Conservation (phyloP, 1,284 basidiomycete genomes). For the Cystobasidium pallidum region DNA sequence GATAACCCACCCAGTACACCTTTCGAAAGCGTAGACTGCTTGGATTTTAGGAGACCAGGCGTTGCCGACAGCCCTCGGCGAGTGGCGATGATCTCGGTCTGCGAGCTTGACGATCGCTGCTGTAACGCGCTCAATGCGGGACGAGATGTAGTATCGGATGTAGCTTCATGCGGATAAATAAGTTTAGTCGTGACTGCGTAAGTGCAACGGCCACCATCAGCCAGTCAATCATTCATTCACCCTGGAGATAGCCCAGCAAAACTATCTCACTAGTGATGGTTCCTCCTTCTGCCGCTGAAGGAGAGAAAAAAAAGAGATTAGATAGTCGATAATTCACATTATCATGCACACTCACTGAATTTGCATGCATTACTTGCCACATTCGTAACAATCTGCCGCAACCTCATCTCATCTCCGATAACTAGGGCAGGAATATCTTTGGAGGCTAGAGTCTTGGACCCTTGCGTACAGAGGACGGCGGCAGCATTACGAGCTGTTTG, state of each 20-base stretch:
- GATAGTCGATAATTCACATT: neutral
- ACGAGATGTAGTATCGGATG: neutral
- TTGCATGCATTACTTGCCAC: constrained; percentile 28
- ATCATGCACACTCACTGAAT: constrained; percentile 14
- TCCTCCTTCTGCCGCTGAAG: neutral
- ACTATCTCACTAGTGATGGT: neutral
- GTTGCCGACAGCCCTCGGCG: neutral
- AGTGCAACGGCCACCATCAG: neutral
- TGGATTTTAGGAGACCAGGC: neutral
- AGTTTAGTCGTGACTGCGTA: neutral
- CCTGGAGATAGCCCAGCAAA: neutral
- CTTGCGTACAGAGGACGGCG: neutral
- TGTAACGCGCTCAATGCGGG: neutral
- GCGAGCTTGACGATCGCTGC: neutral
- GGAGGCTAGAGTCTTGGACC: neutral
- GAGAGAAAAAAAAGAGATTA: neutral
- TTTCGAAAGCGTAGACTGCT: neutral
- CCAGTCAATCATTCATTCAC: neutral
- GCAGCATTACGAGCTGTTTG: constrained; percentile 50
- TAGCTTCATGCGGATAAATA: neutral
- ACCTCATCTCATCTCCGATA: constrained; percentile 74
- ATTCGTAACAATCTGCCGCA: constrained; percentile 64
- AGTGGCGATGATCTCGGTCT: neutral
- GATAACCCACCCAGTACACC: neutral
- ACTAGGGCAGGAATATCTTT: constrained; percentile 61